These are phyloP conservation scores for Trichophyton benhamiae DNA, from an alignment of 2,329 filamentous ascomycete species.

Conservation along the genomic window DNA sequence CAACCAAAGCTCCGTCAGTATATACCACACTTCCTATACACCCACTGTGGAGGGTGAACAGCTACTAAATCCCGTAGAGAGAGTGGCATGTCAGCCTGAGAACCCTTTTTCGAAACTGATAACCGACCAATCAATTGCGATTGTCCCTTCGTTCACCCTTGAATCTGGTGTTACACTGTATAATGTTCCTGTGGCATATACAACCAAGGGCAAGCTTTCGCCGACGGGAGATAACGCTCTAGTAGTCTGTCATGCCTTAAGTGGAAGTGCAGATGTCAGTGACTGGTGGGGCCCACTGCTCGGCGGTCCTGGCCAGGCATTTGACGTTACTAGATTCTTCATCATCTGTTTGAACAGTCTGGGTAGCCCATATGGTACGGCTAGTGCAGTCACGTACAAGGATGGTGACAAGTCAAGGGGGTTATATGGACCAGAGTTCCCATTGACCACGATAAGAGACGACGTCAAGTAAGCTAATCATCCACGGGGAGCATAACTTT, in stretches of 20 bases:
- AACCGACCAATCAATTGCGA: constrained; percentile 72
- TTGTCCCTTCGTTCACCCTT: constrained; percentile 79
- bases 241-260: constrained; percentile 47
- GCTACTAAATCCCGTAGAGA: constrained; percentile 47
- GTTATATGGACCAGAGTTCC: constrained; percentile 89
- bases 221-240: constrained; percentile 48
- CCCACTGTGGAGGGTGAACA: constrained; percentile 16
- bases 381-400: constrained; percentile 57
- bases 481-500: background rate
- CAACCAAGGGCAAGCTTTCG: constrained; percentile 47
- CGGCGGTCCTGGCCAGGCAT: constrained; percentile 41
- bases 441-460: constrained; percentile 85
- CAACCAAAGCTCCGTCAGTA: constrained; percentile 12
- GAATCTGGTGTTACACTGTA: constrained; percentile 76
- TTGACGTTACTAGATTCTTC: constrained; percentile 43
- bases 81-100: constrained; percentile 57
- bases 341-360: constrained; percentile 44
- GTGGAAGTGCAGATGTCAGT: constrained; percentile 43
- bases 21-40: background rate
- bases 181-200: constrained; percentile 60
- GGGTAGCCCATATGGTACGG: constrained; percentile 44
- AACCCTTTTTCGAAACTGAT: constrained; percentile 84
- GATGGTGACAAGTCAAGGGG: constrained; percentile 63
- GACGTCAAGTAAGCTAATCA: constrained; percentile 65
- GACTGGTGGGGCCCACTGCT: constrained; percentile 48